Conservation (phyloP, 169 alveolate genomes). For the Perkinsus chesapeaki region DNA sequence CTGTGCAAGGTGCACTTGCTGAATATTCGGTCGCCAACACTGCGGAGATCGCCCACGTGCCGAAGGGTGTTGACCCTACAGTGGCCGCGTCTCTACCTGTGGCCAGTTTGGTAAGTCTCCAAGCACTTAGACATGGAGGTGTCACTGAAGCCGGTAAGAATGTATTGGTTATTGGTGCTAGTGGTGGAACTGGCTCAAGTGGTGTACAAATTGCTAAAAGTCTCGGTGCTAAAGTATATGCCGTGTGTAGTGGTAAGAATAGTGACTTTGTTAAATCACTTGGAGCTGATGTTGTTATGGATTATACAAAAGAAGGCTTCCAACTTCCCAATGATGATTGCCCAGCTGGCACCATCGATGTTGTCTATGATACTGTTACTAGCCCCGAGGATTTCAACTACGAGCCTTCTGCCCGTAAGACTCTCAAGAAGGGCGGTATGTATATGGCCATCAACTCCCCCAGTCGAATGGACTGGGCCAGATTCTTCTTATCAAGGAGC, state of each 20-base stretch:
- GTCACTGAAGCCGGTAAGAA: neutral
- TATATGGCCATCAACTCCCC: conserved; percentile 10
- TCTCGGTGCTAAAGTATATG: neutral
- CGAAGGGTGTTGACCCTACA: neutral
- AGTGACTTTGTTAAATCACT: neutral
- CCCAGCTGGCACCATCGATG: neutral
- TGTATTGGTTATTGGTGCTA: neutral
- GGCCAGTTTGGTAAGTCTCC: neutral
- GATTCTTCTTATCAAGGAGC: neutral
- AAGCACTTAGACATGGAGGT: neutral
- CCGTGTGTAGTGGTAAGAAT: neutral
- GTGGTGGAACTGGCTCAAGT: neutral
- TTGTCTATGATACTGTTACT: neutral
- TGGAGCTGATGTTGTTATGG: neutral
- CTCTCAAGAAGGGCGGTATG: neutral
- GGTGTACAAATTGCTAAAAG: neutral
- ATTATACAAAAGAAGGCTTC: conserved; percentile 13
- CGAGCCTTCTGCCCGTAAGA: neutral
- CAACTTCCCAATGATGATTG: neutral
- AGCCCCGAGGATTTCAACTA: neutral
- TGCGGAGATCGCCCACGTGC: neutral
- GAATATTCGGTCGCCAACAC: neutral
- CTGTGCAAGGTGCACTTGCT: neutral
- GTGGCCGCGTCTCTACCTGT: neutral
- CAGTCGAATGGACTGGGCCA: neutral